Evolutionary conservation across 257 asterid species (phyloP), one percentile per base, ranked within the genome.

Genomic region (Verbena officinalis): DNA sequence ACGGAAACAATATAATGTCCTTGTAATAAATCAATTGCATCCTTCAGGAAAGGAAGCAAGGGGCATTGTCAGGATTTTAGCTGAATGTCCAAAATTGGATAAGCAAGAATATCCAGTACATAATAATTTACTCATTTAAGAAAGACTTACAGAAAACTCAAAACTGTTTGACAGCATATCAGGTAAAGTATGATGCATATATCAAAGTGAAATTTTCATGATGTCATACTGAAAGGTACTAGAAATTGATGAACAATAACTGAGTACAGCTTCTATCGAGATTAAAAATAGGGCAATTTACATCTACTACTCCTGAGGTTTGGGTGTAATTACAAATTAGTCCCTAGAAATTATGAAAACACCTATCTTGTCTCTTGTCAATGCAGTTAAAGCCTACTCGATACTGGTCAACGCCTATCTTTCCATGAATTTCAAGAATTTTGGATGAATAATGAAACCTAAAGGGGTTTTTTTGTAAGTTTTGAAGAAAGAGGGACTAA

Each of bases 1-100:
- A 87, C 88, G 72, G 96, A 83, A 62, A 83, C 80, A 75, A 90
- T 93, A 50, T 81, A 93, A 61, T 90, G 92, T 66, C 99, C 99
- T 81, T 93, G 99, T 69, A 88, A 59, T 58, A 93, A 73, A 80
- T 93, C 99, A 73, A 80, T 82, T 56, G 96, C 95, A 78, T 93
- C 97, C 99, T 93, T 79, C 75, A 78, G 52, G 55, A 48, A 73
- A 46, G 14, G 34, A 59, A 62, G 60, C 72, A 73, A 61, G 19
- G 42, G 51, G 27, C 68, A 40, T 57, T 49, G 55, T 65, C 31
- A 74, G 73, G 50, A 56, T 39, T 67, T 51, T 30, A 55, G 51
- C 38, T 48, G 52, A 59, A 62, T 62, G 20, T 1, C 39, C 24
- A 12, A 54, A 54, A 59, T 13, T 62, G 55, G 53, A 64, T 33